Base-by-base conservation (phyloP, 1,139 yeast species). In the Scheffersomyces segobiensis region DNA sequence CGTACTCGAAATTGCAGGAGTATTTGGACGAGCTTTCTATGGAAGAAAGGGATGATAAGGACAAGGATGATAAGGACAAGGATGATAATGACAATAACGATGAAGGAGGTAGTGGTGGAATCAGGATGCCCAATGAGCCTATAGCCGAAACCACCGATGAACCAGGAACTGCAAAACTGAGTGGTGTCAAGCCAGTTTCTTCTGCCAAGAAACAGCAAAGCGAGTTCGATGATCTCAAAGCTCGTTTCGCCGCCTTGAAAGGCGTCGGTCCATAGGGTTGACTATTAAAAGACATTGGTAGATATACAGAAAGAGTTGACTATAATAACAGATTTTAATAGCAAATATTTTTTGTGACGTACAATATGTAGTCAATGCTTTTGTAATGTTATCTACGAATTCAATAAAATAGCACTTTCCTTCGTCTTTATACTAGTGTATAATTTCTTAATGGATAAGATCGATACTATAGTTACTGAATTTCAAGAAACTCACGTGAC, bases 1-100 rank as follows among this genome's bases (percentile, higher is more conserved):
- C 93, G 0, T 91, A 85, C 67, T 85, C 91, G 53, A 88, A 86
- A 22, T 69, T 87, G 57, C 65, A 59, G 2, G 67, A 59, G 3
- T 72, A 65, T 3, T 71, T 63, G 1, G 69, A 64, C 5, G 66
- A 62, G n/a, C 70, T 67, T 3, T 67, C 64, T 17, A 69, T 55
- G 4, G 64, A 56, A 14, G 62, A 60, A 5, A 49, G 3, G 21
- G 48, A 32, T 1, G 55, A 58, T 32, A 63, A 56, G 50, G 65
- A 63, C 21, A 61, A 57, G n/a, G 65, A 60, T 10, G 64, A 65
- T 49, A 63, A 56, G 50, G 65, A 63, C 21, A 61, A 57, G n/a
- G 65, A 60, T 10, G 64, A 65, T 49, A 63, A 56, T 50, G 65
- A 63, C 21, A 61, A 57, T 65, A 65, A 19, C 49, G 66, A 62